phyloP scores from a whole-genome alignment of 495 filamentous ascomycete species.

The Penicillium atrosanguineum region DNA sequence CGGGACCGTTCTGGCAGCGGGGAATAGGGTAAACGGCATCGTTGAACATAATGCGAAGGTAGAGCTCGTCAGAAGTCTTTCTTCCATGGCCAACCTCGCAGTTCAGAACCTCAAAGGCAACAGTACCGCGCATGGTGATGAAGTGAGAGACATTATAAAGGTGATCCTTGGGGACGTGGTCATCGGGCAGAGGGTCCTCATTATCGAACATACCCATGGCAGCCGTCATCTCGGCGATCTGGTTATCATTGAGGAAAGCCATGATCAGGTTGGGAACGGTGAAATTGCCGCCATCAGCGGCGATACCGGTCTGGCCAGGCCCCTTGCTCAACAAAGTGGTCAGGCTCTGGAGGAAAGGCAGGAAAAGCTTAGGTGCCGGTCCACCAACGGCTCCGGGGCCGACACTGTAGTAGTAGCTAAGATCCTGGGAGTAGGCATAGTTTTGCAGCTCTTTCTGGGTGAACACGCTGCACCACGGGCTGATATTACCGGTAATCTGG shows the following conservation, averaged over 20 bases:
- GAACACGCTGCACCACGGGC: conserved; percentile 54
- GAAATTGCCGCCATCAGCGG: conserved; percentile 35
- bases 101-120: conserved; percentile 51
- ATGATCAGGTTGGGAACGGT: conserved; percentile 47
- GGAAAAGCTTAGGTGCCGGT: conserved; percentile 41
- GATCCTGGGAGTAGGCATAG: conserved; percentile 59
- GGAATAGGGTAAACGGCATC: conserved; percentile 54
- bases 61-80: conserved; percentile 21
- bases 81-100: conserved; percentile 22
- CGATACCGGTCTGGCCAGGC: conserved; percentile 39
- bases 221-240: conserved; percentile 54
- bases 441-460: conserved; percentile 48
- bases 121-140: conserved; percentile 55
- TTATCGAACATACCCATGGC: conserved; percentile 54
- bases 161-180: conserved; percentile 26
- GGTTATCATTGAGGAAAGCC: conserved; percentile 58
- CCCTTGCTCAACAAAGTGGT: conserved; percentile 45
- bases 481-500: conserved; percentile 53
- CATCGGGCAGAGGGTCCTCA: conserved; percentile 39
- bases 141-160: conserved; percentile 32
- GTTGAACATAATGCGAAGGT: conserved; percentile 50
- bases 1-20: conserved; percentile 45
- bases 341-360: conserved; percentile 50
- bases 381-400: conserved; percentile 51
- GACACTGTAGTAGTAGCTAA: conserved; percentile 58